Evolutionary conservation across 495 filamentous ascomycete species (phyloP).

Genomic region (Tetracladium marchalianum): DNA sequence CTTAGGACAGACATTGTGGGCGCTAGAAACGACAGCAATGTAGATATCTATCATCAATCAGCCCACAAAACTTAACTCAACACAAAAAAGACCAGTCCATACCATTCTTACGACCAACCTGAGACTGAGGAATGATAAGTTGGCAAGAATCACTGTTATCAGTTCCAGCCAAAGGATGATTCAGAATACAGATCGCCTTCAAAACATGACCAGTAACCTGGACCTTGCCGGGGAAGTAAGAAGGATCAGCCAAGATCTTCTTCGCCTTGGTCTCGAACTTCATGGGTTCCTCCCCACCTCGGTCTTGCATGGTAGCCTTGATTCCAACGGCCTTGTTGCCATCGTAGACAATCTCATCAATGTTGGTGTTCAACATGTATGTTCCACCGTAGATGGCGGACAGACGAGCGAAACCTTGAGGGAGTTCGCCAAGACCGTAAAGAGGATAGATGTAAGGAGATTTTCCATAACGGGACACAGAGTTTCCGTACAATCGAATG

Average conservation of each 20-base stretch:
- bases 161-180: conserved; percentile 81
- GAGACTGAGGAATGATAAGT: conserved; percentile 94
- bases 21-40: conserved; percentile 89
- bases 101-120: conserved; percentile 93
- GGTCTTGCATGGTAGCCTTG: conserved; percentile 90
- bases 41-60: conserved; percentile 67
- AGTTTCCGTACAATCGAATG: conserved; percentile 94
- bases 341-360: conserved; percentile 82
- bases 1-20: conserved; percentile 97
- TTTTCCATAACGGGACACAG: conserved; percentile 95
- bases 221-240: conserved; percentile 88
- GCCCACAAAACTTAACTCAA: neutral
- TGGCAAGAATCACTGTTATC: conserved; percentile 86
- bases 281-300: conserved; percentile 69
- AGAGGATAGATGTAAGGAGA: conserved; percentile 99
- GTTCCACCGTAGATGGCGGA: conserved; percentile 98
- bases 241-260: conserved; percentile 93
- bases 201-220: conserved; percentile 80
- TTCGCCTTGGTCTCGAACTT: conserved; percentile 92
- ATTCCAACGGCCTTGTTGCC: conserved; percentile 78
- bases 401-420: conserved; percentile 94
- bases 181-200: conserved; percentile 94
- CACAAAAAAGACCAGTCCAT: conserved; percentile 16
- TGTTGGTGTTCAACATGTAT: conserved; percentile 94
- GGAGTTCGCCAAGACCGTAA: conserved; percentile 93